Evolutionary conservation across 2,329 filamentous ascomycete genomes (phyloP).

Genomic region (Fusarium abutilonis): DNA sequence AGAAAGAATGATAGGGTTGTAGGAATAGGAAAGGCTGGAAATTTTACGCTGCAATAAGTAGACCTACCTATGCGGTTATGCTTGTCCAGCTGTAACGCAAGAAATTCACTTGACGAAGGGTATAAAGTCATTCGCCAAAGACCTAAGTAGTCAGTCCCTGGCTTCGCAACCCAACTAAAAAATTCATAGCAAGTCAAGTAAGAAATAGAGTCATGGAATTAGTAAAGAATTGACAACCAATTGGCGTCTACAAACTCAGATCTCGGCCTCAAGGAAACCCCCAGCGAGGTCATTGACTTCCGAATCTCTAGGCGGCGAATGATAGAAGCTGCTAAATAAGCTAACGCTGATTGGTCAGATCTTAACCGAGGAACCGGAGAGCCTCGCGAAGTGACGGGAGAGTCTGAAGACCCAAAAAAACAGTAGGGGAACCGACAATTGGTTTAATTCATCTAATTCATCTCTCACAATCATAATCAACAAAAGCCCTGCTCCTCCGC

Average conservation of each 20-base stretch:
- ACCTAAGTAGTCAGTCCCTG: too few species aligned
- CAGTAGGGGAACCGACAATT: constrained; percentile 42
- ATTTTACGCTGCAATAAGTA: too few species aligned
- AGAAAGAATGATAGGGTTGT: background rate
- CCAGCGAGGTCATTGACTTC: background rate
- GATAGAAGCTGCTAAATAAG: constrained; percentile 42
- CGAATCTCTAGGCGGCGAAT: constrained; percentile 12
- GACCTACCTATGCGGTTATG: too few species aligned
- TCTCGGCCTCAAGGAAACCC: constrained; percentile 1
- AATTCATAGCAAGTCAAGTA: too few species aligned
- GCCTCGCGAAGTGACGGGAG: constrained; percentile 38
- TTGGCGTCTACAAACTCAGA: constrained; percentile 8
- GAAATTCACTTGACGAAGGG: too few species aligned
- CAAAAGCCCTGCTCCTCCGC: constrained; percentile 45
- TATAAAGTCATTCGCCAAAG: too few species aligned
- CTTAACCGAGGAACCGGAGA: constrained; percentile 51
- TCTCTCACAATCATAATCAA: constrained; percentile 20
- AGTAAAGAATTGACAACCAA: constrained; percentile 8
- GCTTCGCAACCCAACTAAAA: too few species aligned
- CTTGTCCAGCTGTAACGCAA: too few species aligned
- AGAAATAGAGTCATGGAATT: background rate
- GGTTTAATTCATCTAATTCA: constrained; percentile 24
- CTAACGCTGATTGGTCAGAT: constrained; percentile 48
- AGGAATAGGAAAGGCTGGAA: background rate
- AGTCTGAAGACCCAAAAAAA: constrained; percentile 36